Evolutionary conservation across 345 rosid species (phyloP).

Genomic region (Gossypium anomalum): DNA sequence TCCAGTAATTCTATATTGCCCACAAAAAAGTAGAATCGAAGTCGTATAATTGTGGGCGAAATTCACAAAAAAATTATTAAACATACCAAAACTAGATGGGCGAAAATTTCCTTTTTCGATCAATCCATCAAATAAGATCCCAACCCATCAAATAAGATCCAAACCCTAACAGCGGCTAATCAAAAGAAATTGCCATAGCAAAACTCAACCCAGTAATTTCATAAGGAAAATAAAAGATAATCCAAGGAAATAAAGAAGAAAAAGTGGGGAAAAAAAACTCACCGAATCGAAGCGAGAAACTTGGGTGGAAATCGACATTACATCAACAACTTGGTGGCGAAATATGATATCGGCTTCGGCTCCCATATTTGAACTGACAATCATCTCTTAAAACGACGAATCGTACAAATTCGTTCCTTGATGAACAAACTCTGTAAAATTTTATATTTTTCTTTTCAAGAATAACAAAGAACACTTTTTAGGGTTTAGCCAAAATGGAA

Average conservation of each 20-base stretch:
- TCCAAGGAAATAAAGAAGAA: background rate
- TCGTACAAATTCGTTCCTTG: background rate
- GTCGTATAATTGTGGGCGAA: background rate
- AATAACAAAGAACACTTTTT: background rate
- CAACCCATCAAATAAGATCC: slow-evolving; percentile 3
- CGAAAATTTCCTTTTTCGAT: background rate
- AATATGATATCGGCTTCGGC: slow-evolving; percentile 36
- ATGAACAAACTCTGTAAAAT: background rate
- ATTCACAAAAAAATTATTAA: background rate
- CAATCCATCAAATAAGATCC: background rate
- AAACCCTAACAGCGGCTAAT: background rate
- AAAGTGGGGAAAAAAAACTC: background rate
- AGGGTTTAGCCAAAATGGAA: slow-evolving; percentile 1
- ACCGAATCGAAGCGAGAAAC: slow-evolving; percentile 47
- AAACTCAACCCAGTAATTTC: background rate
- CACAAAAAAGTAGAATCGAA: background rate
- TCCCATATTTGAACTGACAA: slow-evolving; percentile 31
- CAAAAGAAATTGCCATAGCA: background rate
- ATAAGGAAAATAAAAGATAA: background rate
- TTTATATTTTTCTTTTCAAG: background rate
- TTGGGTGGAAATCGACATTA: slow-evolving; percentile 31
- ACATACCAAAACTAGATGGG: background rate
- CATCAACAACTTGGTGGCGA: slow-evolving; percentile 17
- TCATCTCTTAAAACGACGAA: slow-evolving; percentile 13
- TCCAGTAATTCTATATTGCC: background rate